Evolutionary conservation across 2,329 filamentous ascomycete genomes (phyloP), one percentile per base, ranked within the genome.

Genomic region (Scedosporium dehoogii): DNA sequence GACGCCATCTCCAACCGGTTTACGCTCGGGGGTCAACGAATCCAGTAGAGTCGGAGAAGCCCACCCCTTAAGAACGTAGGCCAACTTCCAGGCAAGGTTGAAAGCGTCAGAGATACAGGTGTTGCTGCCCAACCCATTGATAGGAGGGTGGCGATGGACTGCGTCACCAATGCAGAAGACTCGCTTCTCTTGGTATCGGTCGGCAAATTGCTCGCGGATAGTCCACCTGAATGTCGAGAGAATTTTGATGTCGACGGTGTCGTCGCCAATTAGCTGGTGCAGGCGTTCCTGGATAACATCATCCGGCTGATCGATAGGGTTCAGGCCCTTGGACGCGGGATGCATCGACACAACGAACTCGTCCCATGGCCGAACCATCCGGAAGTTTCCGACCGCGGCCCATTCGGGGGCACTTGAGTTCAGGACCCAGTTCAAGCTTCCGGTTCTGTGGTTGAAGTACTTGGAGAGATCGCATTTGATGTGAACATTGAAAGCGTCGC

Each of bases 321-420:
- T 55, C 6, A 55, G 51, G 12, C 51, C 51, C 9, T 55, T 55
- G 51, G 18, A 27, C n/a, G 65, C 64, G 14, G 65, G 62, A 14
- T 64, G 63, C 10, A 46, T 68, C 0, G 78, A 74, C 18, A 81
- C 70, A 4, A 82, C 67, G 62, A 79, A 86, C 69, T 85, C 77
- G 65, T 79, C 68, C 82, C 82, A 85, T 0, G 82, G 78, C 69
- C 80, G 81, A 12, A 86, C 79, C 79, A 85, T 82, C 21, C 83
- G 73, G 3, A 78, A 71, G 63, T 81, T 72, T 6, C 69, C 70
- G 46, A 71, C 71, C 74, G 75, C 79, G 1, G 70, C 79, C 70
- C 76, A 83, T 4, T 73, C 73, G 51, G 57, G 65, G 63, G 76
- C 72, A 61, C 79, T 77, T 0, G 83, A 80, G 63, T 80, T 78